These are phyloP conservation scores for Dimargaris xerosporica DNA, from an alignment of 192 early-diverging fungal species.

Conservation along the genomic window DNA sequence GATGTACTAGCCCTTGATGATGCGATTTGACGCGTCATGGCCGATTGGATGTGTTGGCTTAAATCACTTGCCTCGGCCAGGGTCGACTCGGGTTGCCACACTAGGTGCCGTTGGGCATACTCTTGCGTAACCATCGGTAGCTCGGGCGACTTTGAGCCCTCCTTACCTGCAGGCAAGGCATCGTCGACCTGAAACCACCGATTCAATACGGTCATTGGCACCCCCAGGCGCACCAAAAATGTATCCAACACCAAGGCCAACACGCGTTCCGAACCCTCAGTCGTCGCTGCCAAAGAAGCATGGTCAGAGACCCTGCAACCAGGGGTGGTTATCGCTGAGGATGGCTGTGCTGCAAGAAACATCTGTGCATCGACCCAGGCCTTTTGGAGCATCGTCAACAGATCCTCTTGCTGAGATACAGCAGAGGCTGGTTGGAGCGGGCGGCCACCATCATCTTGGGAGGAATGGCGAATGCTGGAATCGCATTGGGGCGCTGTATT, in stretches of 20 bases:
- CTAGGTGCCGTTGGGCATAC: background rate
- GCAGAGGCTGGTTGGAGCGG: background rate
- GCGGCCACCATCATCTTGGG: background rate
- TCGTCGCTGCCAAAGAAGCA: background rate
- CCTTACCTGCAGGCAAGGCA: background rate
- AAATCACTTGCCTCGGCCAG: background rate
- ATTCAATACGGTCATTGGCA: background rate
- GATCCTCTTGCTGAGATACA: background rate
- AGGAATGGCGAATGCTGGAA: background rate
- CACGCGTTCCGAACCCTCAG: background rate
- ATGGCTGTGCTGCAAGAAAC: background rate
- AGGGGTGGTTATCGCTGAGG: background rate
- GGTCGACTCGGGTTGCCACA: background rate
- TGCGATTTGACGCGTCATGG: background rate
- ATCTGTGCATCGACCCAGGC: background rate
- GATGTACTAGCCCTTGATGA: background rate
- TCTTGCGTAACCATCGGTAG: background rate
- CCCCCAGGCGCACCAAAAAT: background rate
- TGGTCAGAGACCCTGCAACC: background rate
- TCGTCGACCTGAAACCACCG: background rate
- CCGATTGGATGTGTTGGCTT: background rate
- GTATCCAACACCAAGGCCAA: constrained; percentile 1
- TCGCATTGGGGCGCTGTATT: background rate
- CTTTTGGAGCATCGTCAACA: background rate
- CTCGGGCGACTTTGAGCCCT: background rate